Conservation (phyloP, 148 eudicot genomes). For the Polygonum maritimum region DNA sequence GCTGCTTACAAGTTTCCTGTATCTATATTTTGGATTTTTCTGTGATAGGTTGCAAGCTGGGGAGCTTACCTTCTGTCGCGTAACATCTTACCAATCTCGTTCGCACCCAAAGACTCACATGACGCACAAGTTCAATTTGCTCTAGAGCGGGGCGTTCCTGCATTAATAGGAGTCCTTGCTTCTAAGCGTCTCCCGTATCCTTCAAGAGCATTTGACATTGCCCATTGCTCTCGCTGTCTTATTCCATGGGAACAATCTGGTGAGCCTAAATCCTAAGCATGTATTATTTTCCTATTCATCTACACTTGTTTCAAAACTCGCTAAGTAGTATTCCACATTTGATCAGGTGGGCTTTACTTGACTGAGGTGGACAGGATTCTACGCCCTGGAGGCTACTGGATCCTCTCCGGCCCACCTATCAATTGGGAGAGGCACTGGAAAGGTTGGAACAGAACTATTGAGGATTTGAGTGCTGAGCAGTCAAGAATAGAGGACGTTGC, state of each 20-base stretch:
- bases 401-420: conserved; percentile 60
- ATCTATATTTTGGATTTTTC: background rate
- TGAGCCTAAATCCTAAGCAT: conserved; percentile 9
- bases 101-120: conserved; percentile 72
- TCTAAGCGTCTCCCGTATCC: conserved; percentile 64
- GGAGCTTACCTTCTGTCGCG: conserved; percentile 63
- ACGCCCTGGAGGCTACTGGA: conserved; percentile 66
- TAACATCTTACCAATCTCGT: conserved; percentile 66
- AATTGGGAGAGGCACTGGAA: conserved; percentile 47
- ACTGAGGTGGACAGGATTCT: conserved; percentile 48
- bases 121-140: conserved; percentile 92
- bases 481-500: conserved; percentile 33
- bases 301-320: background rate
- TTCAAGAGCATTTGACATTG: conserved; percentile 69
- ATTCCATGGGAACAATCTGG: conserved; percentile 68
- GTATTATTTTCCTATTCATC: too few relatives aligned
- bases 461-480: conserved; percentile 42
- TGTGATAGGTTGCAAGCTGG: conserved; percentile 71
- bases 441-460: conserved; percentile 39
- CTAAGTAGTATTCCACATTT: background rate
- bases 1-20: background rate
- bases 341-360: conserved; percentile 44
- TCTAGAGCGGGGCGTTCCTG: conserved; percentile 73
- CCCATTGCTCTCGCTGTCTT: conserved; percentile 73
- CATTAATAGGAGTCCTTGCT: conserved; percentile 74